These are phyloP conservation scores for Clavispora asparagi DNA, from an alignment of 805 yeast species.

Conservation along the genomic window DNA sequence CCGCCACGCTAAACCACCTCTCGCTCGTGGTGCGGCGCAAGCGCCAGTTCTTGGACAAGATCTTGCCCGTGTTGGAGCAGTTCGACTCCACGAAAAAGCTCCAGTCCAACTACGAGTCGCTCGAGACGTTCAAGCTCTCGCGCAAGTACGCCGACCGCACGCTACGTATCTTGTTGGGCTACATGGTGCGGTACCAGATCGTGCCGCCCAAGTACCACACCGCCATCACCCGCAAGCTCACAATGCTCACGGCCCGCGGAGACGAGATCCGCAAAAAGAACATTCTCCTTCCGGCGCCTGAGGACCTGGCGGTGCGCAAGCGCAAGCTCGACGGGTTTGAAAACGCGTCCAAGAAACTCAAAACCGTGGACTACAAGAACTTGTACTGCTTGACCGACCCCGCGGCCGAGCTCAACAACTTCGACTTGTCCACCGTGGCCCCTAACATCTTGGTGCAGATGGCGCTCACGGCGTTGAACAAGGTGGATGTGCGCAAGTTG, in stretches of 20 bases:
- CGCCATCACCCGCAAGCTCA: slow-evolving; percentile 24
- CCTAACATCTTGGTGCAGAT: slow-evolving; percentile 57
- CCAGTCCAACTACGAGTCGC: slow-evolving; percentile 44
- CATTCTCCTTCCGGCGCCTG: slow-evolving; percentile 22
- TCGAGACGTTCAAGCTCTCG: slow-evolving; percentile 47
- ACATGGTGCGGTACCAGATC: slow-evolving; percentile 30
- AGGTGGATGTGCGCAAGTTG: slow-evolving; percentile 47
- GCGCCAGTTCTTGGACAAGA: slow-evolving; percentile 52
- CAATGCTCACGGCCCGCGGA: slow-evolving; percentile 30
- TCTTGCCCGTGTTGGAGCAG: slow-evolving; percentile 53
- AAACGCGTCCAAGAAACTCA: slow-evolving; percentile 26
- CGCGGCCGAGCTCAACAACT: slow-evolving; percentile 54
- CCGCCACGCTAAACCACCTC: slow-evolving; percentile 64
- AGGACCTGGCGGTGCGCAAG: slow-evolving; percentile 29
- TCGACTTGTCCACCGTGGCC: slow-evolving; percentile 69
- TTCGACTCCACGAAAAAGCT: slow-evolving; percentile 56
- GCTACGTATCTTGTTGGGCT: slow-evolving; percentile 40
- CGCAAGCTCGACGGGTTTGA: slow-evolving; percentile 39
- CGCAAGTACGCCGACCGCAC: slow-evolving; percentile 61
- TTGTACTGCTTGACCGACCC: slow-evolving; percentile 64
- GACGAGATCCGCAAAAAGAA: slow-evolving; percentile 38
- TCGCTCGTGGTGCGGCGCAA: slow-evolving; percentile 61
- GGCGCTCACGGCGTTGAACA: slow-evolving; percentile 61
- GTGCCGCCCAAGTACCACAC: slow-evolving; percentile 30
- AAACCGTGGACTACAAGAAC: slow-evolving; percentile 45